These are phyloP conservation scores for Pichia scutulata DNA, from an alignment of 805 yeast genomes.

Conservation along the genomic window DNA sequence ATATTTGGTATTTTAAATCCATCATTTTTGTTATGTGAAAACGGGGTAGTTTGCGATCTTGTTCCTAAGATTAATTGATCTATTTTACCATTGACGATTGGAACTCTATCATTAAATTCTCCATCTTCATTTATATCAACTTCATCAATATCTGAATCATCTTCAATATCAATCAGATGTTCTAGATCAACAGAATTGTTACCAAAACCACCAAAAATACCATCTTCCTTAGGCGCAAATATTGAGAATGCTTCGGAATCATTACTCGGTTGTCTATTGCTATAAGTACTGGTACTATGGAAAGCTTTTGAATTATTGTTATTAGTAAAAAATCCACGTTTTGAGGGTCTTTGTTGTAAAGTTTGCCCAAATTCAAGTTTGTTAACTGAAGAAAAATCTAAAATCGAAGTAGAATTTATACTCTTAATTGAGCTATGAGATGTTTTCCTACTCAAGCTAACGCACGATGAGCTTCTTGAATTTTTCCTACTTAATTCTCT, in stretches of 20 bases:
- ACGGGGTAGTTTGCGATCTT: neutral
- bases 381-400: constrained; percentile 20
- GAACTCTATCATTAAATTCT: neutral
- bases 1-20: constrained; percentile 11
- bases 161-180: constrained; percentile 17
- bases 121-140: neutral
- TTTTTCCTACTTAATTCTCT: constrained; percentile 24
- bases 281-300: neutral
- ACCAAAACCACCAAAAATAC: constrained; percentile 24
- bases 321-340: neutral
- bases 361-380: constrained; percentile 6
- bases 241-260: neutral
- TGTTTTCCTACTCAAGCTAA: constrained; percentile 11
- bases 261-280: neutral
- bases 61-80: neutral
- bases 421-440: constrained; percentile 12
- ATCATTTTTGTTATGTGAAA: neutral
- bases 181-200: constrained; percentile 19
- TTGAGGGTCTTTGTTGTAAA: constrained; percentile 4
- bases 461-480: constrained; percentile 14
- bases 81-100: neutral
- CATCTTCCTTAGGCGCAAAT: constrained; percentile 3
- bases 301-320: neutral
- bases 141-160: neutral
- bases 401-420: constrained; percentile 15